Evolutionary conservation across 1,284 basidiomycete species (phyloP).

Genomic region (Agaricales sp.): DNA sequence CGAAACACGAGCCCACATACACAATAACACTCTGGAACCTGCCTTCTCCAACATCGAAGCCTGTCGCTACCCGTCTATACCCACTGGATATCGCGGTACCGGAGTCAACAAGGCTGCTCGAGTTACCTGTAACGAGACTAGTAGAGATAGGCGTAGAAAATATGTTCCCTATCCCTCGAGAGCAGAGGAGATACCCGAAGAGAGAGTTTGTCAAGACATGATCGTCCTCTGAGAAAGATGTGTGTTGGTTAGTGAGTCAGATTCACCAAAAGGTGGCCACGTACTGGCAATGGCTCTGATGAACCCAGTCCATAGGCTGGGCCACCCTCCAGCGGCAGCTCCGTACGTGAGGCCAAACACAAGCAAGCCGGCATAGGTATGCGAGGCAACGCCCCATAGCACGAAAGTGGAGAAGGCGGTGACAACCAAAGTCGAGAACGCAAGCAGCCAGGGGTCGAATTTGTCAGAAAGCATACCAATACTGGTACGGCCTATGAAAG

Average conservation of each 20-base stretch:
- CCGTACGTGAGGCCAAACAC: constrained; percentile 25
- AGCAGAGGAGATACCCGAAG: constrained; percentile 25
- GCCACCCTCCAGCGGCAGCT: constrained; percentile 25
- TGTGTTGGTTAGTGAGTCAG: background rate
- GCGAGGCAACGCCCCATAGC: constrained; percentile 27
- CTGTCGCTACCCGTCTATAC: constrained; percentile 7
- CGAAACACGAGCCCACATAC: constrained; percentile 26
- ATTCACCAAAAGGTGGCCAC: constrained; percentile 7
- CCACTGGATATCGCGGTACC: background rate
- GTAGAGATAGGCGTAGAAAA: constrained; percentile 31
- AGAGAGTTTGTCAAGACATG: constrained; percentile 22
- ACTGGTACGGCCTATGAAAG: constrained; percentile 21
- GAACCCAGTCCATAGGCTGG: constrained; percentile 24
- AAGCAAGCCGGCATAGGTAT: constrained; percentile 22
- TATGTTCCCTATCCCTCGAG: constrained; percentile 30
- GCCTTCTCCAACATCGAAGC: constrained; percentile 24
- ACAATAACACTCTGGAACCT: constrained; percentile 23
- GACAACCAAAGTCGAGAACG: constrained; percentile 16
- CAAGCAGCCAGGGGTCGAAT: constrained; percentile 24
- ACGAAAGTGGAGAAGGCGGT: constrained; percentile 24
- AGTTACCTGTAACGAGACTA: constrained; percentile 14
- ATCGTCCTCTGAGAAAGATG: constrained; percentile 22
- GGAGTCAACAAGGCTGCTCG: background rate
- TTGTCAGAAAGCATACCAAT: constrained; percentile 27
- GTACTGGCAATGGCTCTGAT: constrained; percentile 20